Conservation (phyloP, 2,329 filamentous ascomycete genomes). For the Colletotrichum simmondsii region DNA sequence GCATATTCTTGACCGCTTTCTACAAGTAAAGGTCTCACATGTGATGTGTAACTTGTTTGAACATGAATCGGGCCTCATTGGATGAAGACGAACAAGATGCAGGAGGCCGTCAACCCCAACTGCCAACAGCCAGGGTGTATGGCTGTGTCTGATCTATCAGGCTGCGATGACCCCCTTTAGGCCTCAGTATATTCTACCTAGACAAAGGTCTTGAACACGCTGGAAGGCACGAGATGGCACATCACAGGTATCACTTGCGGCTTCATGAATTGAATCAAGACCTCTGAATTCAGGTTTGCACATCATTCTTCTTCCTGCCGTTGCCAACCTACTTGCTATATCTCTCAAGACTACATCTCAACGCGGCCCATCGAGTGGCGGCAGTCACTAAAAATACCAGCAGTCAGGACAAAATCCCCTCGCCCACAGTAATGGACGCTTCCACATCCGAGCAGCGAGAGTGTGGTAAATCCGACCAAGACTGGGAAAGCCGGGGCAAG, state of each 20-base stretch:
- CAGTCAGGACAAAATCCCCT: neutral
- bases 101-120: neutral
- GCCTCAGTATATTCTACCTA: neutral
- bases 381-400: no score
- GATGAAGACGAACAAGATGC: neutral
- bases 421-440: neutral
- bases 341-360: neutral
- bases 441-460: neutral
- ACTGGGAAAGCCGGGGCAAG: neutral
- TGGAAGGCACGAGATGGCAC: neutral
- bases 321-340: neutral
- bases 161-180: neutral
- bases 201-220: neutral
- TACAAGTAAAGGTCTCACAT: neutral
- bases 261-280: neutral
- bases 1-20: neutral
- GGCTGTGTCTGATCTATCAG: neutral
- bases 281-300: neutral
- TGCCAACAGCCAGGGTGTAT: neutral
- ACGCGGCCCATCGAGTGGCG: neutral
- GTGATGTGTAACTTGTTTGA: neutral
- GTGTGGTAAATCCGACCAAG: neutral
- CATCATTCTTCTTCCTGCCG: neutral
- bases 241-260: neutral
- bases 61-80: neutral